Base-by-base conservation (phyloP, 1,284 basidiomycete genomes). In the Tilletiopsis washingtonensis region DNA sequence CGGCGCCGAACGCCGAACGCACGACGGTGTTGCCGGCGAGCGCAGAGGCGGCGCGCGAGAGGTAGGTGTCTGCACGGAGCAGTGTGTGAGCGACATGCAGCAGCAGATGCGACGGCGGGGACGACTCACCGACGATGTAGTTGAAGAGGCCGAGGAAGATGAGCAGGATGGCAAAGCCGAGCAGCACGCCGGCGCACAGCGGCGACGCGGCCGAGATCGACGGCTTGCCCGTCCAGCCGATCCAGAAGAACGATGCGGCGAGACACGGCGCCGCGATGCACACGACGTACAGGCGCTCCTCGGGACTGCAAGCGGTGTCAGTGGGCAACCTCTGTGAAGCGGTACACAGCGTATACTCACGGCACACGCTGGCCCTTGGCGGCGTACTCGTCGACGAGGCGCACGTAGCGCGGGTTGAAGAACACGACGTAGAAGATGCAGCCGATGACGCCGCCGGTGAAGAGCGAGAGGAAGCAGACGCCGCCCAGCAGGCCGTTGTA, bases 1-100 rank as follows among this genome's bases (percentile, higher is more conserved):
- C 76, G 1, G 81, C 81, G 3, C 82, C 85, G 46, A 83, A 78
- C 2, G 80, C 71, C 2, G 81, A 82, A 37, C 85, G 80, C 34
- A 83, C 68, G 23, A 88, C 80, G 23, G 85, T 81, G 20, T 83
- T 84, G 27, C 84, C 80, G 0, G 84, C 83, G 1, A 81, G 68
- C 1, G 78, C 79, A 2, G 74, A 75, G 23, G 79, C 78, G 1
- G 78, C 77, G 11, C 75, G 73, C 64, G 74, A 72, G n/a, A 79
- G 69, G 56, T 79, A 80, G 5, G 75, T 72, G 58, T 79, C 79
- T n/a, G n/a, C n/a, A n/a, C n/a, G n/a, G n/a, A n/a, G n/a, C n/a
- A n/a, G n/a, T n/a, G n/a, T n/a, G n/a, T n/a, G n/a, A n/a, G n/a
- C n/a, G n/a, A n/a, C n/a, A n/a, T n/a, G n/a, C n/a, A n/a, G n/a